These are phyloP conservation scores for Plectranthus barbatus DNA, from an alignment of 257 asterid species.

Conservation along the genomic window DNA sequence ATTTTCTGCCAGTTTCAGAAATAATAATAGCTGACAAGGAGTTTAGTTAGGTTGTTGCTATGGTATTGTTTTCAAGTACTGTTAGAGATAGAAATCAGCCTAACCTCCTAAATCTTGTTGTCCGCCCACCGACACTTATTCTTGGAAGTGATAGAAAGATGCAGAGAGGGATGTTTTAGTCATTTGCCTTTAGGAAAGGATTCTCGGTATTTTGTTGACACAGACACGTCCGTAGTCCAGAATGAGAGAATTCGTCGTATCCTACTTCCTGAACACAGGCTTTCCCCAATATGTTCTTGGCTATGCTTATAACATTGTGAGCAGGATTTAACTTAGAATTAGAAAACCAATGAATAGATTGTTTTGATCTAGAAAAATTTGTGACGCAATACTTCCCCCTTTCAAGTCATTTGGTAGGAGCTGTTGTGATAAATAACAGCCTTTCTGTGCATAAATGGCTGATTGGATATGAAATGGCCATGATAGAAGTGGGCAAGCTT, in stretches of 20 bases:
- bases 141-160: slow-evolving; percentile 14
- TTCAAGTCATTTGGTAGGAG: slow-evolving; percentile 9
- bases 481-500: too few relatives aligned
- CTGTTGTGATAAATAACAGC: slow-evolving; percentile 13
- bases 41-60: slow-evolving; percentile 26
- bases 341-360: not conserved
- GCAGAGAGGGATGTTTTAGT: slow-evolving; percentile 21
- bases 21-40: slow-evolving; percentile 19
- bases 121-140: slow-evolving; percentile 53
- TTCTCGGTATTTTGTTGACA: not conserved
- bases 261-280: not conserved
- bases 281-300: not conserved
- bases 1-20: slow-evolving; percentile 23
- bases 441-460: not conserved
- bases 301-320: not conserved
- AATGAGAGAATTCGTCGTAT: not conserved
- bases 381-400: not conserved
- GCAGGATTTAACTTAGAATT: not conserved
- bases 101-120: slow-evolving; percentile 10
- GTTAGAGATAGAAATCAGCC: slow-evolving; percentile 18
- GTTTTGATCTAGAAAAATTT: not conserved
- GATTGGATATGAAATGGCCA: too few relatives aligned
- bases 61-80: slow-evolving; percentile 11
- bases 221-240: slow-evolving; percentile 9
- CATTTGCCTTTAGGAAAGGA: slow-evolving; percentile 16